A percentile compares a stretch with the other conserved stretches of the same genome.
These are phyloP conservation scores for Artomyces pyxidatus DNA, from an alignment of 768 basidiomycete species.

Conservation along the genomic window DNA sequence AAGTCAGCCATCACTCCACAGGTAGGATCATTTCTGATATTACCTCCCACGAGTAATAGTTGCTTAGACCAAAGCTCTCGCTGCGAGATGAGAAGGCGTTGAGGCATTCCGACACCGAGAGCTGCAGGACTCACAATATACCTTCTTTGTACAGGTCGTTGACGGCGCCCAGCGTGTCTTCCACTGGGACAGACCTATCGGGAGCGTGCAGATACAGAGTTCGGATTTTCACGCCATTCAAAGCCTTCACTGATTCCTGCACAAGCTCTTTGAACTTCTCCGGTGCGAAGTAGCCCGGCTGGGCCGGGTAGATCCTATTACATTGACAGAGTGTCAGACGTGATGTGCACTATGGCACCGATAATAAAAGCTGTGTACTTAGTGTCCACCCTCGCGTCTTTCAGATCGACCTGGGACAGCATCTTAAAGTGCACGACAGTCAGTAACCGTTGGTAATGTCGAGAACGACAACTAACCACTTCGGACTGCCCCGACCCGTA, in stretches of 20 bases:
- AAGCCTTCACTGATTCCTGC: neutral
- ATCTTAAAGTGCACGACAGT: neutral
- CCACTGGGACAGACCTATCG: conserved; percentile 15
- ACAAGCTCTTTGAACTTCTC: conserved; percentile 2
- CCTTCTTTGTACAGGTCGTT: conserved; percentile 20
- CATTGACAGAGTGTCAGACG: neutral
- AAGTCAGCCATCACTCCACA: conserved; percentile 3
- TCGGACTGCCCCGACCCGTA: conserved; percentile 17
- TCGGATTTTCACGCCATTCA: neutral
- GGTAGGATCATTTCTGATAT: too few species aligned
- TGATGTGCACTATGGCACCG: neutral
- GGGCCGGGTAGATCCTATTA: conserved; percentile 6
- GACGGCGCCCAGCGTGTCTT: conserved; percentile 19
- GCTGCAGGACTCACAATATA: conserved; percentile 6
- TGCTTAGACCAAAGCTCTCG: conserved; percentile 16
- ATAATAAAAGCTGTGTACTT: conserved; percentile 26
- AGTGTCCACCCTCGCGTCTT: conserved; percentile 28
- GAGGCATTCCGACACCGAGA: too few species aligned
- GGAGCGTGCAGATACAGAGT: conserved; percentile 22
- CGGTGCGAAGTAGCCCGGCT: conserved; percentile 3
- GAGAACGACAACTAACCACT: conserved; percentile 13
- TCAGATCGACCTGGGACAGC: conserved; percentile 19
- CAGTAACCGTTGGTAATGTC: too few species aligned
- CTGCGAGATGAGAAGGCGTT: too few species aligned
- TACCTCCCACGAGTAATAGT: conserved; percentile 16